Percentiles rank a stretch among this genome's conserved stretches.
phyloP scores from a whole-genome alignment of 2,329 filamentous ascomycete genomes.

The Mollisiaceae sp. region DNA sequence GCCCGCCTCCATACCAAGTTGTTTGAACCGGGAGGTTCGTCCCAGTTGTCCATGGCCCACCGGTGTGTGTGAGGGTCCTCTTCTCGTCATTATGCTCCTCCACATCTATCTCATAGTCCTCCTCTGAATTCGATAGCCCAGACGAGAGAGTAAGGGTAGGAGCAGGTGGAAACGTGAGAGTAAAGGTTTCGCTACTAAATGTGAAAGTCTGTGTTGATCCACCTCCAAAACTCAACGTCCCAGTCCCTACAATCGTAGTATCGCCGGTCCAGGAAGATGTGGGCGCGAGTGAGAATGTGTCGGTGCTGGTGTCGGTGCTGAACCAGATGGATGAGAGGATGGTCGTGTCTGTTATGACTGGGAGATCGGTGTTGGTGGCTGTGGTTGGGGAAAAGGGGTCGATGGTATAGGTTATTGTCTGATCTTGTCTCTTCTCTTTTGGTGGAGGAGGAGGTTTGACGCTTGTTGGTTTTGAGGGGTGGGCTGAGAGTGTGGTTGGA shows the following conservation, averaged over 20 bases:
- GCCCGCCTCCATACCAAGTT: slow-evolving; percentile 1
- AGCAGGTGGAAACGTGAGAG: neutral
- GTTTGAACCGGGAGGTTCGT: neutral
- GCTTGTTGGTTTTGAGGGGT: neutral
- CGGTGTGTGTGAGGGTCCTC: neutral
- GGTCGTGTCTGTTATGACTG: neutral
- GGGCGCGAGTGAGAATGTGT: neutral
- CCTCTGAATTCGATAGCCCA: neutral
- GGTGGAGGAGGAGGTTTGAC: neutral
- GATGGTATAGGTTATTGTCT: neutral
- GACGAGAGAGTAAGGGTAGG: neutral
- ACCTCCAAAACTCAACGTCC: neutral
- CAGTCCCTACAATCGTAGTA: neutral
- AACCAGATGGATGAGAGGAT: neutral
- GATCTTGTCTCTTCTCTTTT: neutral
- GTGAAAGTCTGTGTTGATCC: neutral
- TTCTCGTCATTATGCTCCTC: neutral
- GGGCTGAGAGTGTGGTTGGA: neutral
- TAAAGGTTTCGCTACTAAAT: neutral
- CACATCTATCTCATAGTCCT: neutral
- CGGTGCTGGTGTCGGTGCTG: neutral
- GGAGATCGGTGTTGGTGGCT: neutral
- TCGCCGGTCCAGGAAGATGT: neutral
- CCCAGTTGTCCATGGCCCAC: neutral
- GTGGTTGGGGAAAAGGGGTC: neutral